A percentile compares a stretch with the other conserved stretches of the same genome.
phyloP scores from a whole-genome alignment of 768 basidiomycete species.

The Boletellus ananas region DNA sequence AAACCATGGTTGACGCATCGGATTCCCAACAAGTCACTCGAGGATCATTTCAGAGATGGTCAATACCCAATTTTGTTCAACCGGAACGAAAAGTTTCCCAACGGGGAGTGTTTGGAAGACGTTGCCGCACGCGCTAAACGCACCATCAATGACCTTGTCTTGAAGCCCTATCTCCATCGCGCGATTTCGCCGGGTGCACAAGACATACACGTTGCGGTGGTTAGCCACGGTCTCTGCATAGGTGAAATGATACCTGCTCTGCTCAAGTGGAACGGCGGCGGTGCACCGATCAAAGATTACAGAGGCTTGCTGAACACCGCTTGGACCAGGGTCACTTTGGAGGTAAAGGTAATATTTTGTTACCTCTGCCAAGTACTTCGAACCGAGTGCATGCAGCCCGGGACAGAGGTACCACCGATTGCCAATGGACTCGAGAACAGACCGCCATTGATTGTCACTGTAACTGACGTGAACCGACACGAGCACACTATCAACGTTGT shows the following conservation, averaged over 20 bases:
- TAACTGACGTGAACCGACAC: constrained; percentile 52
- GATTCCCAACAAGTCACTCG: constrained; percentile 29
- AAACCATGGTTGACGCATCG: constrained; percentile 37
- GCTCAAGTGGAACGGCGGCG: constrained; percentile 38
- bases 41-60: constrained; percentile 49
- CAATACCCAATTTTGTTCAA: constrained; percentile 48
- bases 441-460: constrained; percentile 39
- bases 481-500: constrained; percentile 59
- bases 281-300: constrained; percentile 30
- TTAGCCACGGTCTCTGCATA: constrained; percentile 76
- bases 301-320: constrained; percentile 64
- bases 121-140: constrained; percentile 51
- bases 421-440: constrained; percentile 18
- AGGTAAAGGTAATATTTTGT: constrained; percentile 39
- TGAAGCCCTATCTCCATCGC: constrained; percentile 49
- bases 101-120: constrained; percentile 69
- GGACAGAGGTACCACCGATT: constrained; percentile 20
- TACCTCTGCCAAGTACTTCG: background rate
- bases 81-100: constrained; percentile 55
- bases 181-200: constrained; percentile 37
- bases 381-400: constrained; percentile 25
- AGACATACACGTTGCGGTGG: constrained; percentile 55
- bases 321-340: constrained; percentile 57
- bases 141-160: constrained; percentile 47
- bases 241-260: constrained; percentile 53